Evolutionary conservation across 169 alveolate genomes (phyloP).

Genomic region (Cryptosporidium canis): DNA sequence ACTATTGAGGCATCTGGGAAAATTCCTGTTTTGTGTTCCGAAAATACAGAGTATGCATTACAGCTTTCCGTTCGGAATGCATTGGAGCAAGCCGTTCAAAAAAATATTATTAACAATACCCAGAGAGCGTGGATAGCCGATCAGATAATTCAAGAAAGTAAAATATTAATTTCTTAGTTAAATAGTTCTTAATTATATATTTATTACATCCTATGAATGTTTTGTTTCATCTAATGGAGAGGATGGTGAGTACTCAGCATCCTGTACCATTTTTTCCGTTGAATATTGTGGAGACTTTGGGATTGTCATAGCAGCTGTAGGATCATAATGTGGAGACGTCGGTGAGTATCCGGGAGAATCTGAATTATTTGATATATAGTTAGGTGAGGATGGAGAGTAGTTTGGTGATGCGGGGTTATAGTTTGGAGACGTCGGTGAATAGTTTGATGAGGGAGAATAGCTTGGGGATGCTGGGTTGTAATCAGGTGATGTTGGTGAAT

Average conservation of each 20-base stretch:
- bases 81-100: constrained; percentile 63
- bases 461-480: constrained; percentile 81
- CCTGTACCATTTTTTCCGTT: constrained; percentile 14
- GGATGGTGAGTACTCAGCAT: constrained; percentile 68
- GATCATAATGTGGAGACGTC: constrained; percentile 87
- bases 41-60: constrained; percentile 31
- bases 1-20: constrained; percentile 23
- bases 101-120: not conserved
- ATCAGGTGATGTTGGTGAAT: constrained; percentile 91
- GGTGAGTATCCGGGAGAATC: constrained; percentile 81
- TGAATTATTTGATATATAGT: constrained; percentile 69
- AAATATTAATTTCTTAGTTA: constrained; percentile 24
- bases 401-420: constrained; percentile 91
- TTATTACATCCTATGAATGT: not conserved
- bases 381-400: constrained; percentile 84
- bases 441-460: constrained; percentile 82
- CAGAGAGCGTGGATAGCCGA: constrained; percentile 52
- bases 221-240: constrained; percentile 28
- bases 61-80: constrained; percentile 39
- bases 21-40: constrained; percentile 45
- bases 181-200: not conserved
- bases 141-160: constrained; percentile 26
- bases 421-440: constrained; percentile 89
- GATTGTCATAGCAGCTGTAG: constrained; percentile 84
- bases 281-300: constrained; percentile 79